Base-by-base conservation (phyloP, 371 early-diverging fungal species). In the Mortierella sp. region DNA sequence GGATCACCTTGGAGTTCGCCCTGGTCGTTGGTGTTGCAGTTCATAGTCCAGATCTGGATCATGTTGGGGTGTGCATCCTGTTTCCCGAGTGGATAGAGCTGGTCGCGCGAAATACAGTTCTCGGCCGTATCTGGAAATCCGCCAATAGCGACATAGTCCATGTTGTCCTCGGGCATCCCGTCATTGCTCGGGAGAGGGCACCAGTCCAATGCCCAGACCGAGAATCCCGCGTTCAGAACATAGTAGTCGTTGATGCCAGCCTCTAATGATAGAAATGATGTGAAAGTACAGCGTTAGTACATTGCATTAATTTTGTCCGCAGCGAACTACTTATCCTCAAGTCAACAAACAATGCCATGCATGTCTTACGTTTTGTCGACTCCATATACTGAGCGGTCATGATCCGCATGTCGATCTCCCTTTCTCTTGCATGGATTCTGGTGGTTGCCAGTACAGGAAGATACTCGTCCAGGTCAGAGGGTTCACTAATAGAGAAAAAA, bases 41-140 rank as follows among this genome's bases (percentile, higher is more conserved):
- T 74, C 66, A 82, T 47, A n/a, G 41, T 66, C 83, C 83, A 82
- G 45, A 82, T 64, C 45, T 82, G 83, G 34, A 82, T 82, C 48
- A 82, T 41, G 40, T 82, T 82, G 2, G 75, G 77, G 22, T 82
- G 81, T 8, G 77, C 70, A 44, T 81, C 81, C 52, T 81, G 81
- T 8, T 81, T 81, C 11, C 81, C 81, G 13, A 81, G 66, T 16
- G 77, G 77, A 47, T 77, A 81, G 34, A 76, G 65, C 50, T 81
- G 81, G 55, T 81, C 81, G 2, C 73, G 81, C 0, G 29, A 29
- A 26, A 69, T 73, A 34, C 81, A 77, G 63, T 70, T 81, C 34
- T 81, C 81, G 10, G 77, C 81, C 10, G 81, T 81, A 14, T 81
- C 81, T 8, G 83, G 83, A n/a, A 78, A 64, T 10, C 83, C 83